Evolutionary conservation across 768 basidiomycete species (phyloP).

Genomic region (Rhizopogon salebrosus): DNA sequence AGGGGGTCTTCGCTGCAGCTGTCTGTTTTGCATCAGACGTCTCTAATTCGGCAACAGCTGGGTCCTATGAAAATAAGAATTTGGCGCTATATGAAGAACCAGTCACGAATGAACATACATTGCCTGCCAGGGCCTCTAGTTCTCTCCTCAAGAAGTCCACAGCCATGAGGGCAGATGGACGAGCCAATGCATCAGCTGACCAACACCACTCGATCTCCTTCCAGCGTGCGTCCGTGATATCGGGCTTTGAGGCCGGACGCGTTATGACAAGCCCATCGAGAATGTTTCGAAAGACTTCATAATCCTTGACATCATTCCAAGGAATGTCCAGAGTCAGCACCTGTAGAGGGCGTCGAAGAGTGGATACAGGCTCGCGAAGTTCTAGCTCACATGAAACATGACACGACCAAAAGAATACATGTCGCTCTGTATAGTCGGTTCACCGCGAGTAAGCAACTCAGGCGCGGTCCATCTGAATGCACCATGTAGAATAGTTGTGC

Average conservation of each 20-base stretch:
- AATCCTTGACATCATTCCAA: background rate
- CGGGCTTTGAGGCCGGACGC: background rate
- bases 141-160: too few relatives aligned
- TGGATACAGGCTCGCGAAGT: background rate
- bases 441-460: slow-evolving; percentile 28
- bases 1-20: too few relatives aligned
- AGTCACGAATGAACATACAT: too few relatives aligned
- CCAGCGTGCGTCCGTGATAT: background rate
- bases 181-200: background rate
- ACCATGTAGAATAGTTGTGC: slow-evolving; percentile 10
- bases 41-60: too few relatives aligned
- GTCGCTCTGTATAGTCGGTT: slow-evolving; percentile 23
- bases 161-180: background rate
- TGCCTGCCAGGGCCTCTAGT: too few relatives aligned
- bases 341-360: background rate
- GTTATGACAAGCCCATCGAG: background rate
- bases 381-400: slow-evolving; percentile 3
- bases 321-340: background rate
- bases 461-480: slow-evolving; percentile 40
- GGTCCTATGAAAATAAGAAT: background rate
- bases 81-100: background rate
- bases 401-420: slow-evolving; percentile 32
- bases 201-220: background rate
- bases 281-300: background rate
- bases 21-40: too few relatives aligned